Evolutionary conservation across 140 eudicot genomes (phyloP), one percentile per base, ranked within the genome.

Genomic region (Bidens hawaiensis): DNA sequence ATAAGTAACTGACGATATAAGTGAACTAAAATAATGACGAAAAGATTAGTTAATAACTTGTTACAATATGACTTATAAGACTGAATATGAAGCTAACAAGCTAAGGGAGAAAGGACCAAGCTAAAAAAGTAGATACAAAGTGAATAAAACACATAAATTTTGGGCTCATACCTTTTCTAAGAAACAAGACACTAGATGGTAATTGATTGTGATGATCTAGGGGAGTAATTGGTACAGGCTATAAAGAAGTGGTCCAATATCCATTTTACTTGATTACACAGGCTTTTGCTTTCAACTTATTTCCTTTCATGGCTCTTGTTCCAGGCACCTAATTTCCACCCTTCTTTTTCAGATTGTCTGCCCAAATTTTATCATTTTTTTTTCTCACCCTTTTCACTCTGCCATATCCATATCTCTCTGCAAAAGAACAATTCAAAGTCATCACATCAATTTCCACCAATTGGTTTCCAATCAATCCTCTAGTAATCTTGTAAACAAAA

Each of bases 341-440:
- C 48, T 51, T 71, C 76, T 71, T 71, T 71, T 71, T 71, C 76
- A 71, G 76, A 62, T 71, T 71, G 76, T 71, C 76, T 71, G 58
- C 40, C 70, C 76, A 48, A 62, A 41, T 71, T n/a, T 56, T 71
- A 64, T 71, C 76, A 71, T 71, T 71, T 52, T 62, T 71, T 62
- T 70, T 52, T 62, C 76, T 60, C 76, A 50, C 64, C 70, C 64
- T 71, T 71, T 71, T 71, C 63, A 71, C 64, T 52, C 76, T 71
- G 71, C 52, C 53, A 55, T 73, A 22, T 22, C 57, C 57, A 50
- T 50, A 64, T 73, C 78, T 65, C 72, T 73, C 78, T 73, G 78
- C 72, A 64, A 71, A 61, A 50, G 52, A 36, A 34, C 55, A 48
- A 2, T 60, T 69, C 51, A 13, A 38, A 71, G 64, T 40, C 52